Percentiles rank a stretch among this genome's conserved stretches.
These are phyloP conservation scores for Camellia japonica DNA, from an alignment of 148 eudicot species.

Conservation along the genomic window DNA sequence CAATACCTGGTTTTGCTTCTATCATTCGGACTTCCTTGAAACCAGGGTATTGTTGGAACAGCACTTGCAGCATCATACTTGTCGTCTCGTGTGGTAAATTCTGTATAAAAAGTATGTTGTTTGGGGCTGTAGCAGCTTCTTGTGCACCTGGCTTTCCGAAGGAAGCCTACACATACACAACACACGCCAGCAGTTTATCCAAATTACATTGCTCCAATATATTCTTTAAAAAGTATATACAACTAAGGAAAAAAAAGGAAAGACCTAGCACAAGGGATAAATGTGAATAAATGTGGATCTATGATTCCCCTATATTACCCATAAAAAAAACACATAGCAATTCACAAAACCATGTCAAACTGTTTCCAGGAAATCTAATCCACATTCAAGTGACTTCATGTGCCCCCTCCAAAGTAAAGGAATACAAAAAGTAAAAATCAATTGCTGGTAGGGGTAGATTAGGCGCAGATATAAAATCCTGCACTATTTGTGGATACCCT, in stretches of 20 bases:
- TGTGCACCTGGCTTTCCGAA: slow-evolving; percentile 46
- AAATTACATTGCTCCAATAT: background rate
- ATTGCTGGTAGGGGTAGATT: background rate
- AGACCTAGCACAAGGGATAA: background rate
- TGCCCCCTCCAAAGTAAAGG: background rate
- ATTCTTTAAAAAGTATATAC: background rate
- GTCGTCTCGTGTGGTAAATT: slow-evolving; percentile 79
- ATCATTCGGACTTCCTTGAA: slow-evolving; percentile 89
- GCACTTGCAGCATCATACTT: slow-evolving; percentile 69
- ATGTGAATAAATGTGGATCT: background rate
- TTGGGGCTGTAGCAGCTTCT: slow-evolving; percentile 60
- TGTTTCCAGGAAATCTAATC: background rate
- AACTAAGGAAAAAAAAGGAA: background rate
- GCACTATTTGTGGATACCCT: background rate
- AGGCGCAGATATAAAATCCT: background rate
- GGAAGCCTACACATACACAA: slow-evolving; percentile 47
- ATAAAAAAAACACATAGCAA: background rate
- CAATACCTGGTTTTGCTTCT: slow-evolving; percentile 94
- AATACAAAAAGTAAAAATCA: background rate
- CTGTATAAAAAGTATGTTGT: slow-evolving; percentile 77
- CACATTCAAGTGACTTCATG: background rate
- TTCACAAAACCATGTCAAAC: background rate
- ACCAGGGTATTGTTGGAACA: slow-evolving; percentile 88
- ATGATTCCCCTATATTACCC: background rate
- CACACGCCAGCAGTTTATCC: background rate